A percentile compares a stretch with the other conserved stretches of the same genome.
These are phyloP conservation scores for Paramicrosporidium saccamoebae DNA, from an alignment of 371 early-diverging fungal species.

Conservation along the genomic window DNA sequence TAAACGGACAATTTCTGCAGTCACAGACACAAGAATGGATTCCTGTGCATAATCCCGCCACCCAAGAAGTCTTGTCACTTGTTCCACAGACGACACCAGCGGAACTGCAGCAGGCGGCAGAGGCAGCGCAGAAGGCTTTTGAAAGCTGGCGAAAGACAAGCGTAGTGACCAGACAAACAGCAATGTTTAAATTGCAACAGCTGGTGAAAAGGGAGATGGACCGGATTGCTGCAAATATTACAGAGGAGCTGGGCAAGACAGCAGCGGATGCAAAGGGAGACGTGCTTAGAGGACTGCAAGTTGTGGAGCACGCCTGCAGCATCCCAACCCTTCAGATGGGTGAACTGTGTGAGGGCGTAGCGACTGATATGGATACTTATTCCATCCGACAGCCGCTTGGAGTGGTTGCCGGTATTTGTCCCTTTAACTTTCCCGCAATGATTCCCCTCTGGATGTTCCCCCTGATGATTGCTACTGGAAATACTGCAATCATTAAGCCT, in stretches of 20 bases:
- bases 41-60: slow-evolving; percentile 70
- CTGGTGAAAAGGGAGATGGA: slow-evolving; percentile 55
- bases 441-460: slow-evolving; percentile 91
- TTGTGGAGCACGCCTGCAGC: slow-evolving; percentile 59
- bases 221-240: slow-evolving; percentile 45
- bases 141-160: slow-evolving; percentile 56
- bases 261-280: slow-evolving; percentile 69
- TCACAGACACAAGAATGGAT: slow-evolving; percentile 58
- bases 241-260: slow-evolving; percentile 76
- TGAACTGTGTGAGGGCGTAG: slow-evolving; percentile 39
- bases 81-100: slow-evolving; percentile 63
- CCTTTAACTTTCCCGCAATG: slow-evolving; percentile 92
- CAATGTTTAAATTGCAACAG: slow-evolving; percentile 68
- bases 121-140: slow-evolving; percentile 35
- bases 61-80: slow-evolving; percentile 51
- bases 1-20: slow-evolving; percentile 71
- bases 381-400: slow-evolving; percentile 76
- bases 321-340: slow-evolving; percentile 49
- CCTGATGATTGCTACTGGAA: slow-evolving; percentile 55
- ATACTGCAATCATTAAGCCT: slow-evolving; percentile 64
- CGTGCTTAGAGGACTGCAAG: slow-evolving; percentile 56
- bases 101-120: slow-evolving; percentile 52
- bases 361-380: slow-evolving; percentile 84
- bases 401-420: slow-evolving; percentile 74
- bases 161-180: slow-evolving; percentile 42